Base-by-base conservation (phyloP, 352 stramenopile species). In the Pythium grandisporangium region DNA sequence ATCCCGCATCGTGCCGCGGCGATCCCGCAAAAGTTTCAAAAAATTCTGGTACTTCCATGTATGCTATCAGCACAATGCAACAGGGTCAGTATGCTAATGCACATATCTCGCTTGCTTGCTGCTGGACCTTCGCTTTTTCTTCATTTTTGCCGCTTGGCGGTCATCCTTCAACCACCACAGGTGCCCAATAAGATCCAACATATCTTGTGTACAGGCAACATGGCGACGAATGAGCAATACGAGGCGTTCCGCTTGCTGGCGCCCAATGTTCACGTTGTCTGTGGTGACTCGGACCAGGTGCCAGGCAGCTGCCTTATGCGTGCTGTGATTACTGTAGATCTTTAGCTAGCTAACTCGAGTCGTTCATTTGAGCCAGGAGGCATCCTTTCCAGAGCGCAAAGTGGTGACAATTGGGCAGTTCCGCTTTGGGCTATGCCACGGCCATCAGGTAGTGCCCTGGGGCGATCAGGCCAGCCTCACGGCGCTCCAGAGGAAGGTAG, bases 181-280 rank as follows among this genome's bases (percentile, higher is more conserved):
- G 75, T 98, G 10, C 95, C 95, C 3, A 97, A 98, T 57, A 98
- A 98, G 60, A 99, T 98, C 64, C 92, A 99, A 59, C 95, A 99
- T 60, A 87, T 99, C 8, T 61, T 99, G 40, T 99, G 96, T 63
- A 99, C 96, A 13, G 96, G 96, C 23, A 99, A 99, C 63, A 64
- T 98, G 49, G 84, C 85, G 40, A 92, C 84, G 3, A 91, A 91
- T 40, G 93, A 98, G 55, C 89, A 98, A 57, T 98, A 93, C 49
- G 84, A 98, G 19, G 89, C 97, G 61, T 69, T 99, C 37, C 78
- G 78, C 30, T 73, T 80, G n/a, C 61, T 99, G n/a, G 89, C 95
- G 20, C 91, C 92, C 2, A 98, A 98, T 53, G 91, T 99, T 6
- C 91, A 98, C 70, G 72, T 98, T 6, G 95, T 98, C 6, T 66